phyloP scores from a whole-genome alignment of 73 alveolate genomes.

The Urostyla sp. region DNA sequence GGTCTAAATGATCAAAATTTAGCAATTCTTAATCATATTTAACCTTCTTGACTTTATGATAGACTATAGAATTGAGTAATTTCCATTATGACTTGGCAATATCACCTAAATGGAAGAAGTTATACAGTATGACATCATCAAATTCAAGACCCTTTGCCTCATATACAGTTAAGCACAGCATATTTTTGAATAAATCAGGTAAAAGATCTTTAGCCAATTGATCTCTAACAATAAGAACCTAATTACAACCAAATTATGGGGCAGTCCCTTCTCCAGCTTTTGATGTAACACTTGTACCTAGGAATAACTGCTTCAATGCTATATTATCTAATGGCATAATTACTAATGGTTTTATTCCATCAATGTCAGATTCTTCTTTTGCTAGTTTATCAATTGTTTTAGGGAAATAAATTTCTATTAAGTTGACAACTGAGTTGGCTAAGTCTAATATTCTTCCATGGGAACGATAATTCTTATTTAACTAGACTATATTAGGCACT shows the following conservation, averaged over 20 bases:
- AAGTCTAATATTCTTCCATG: slow-evolving; percentile 82
- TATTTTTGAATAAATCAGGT: slow-evolving; percentile 78
- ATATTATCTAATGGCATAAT: slow-evolving; percentile 48
- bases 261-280: slow-evolving; percentile 12
- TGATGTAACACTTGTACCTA: slow-evolving; percentile 27
- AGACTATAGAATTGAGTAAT: slow-evolving; percentile 54
- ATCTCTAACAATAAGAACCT: slow-evolving; percentile 86
- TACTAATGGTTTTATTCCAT: slow-evolving; percentile 84
- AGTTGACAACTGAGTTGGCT: slow-evolving; percentile 79
- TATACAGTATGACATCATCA: slow-evolving; percentile 89
- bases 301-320: slow-evolving; percentile 8
- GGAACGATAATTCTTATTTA: slow-evolving; percentile 81
- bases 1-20: slow-evolving; percentile 60
- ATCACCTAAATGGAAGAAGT: slow-evolving; percentile 80
- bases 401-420: slow-evolving; percentile 86
- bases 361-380: slow-evolving; percentile 76
- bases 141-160: slow-evolving; percentile 96
- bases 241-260: slow-evolving; percentile 84
- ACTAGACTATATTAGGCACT: slow-evolving; percentile 59
- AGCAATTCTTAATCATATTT: slow-evolving; percentile 33
- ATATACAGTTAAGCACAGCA: slow-evolving; percentile 85
- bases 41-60: background rate
- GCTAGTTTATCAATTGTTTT: slow-evolving; percentile 78
- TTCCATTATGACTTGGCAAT: slow-evolving; percentile 69
- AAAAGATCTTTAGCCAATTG: slow-evolving; percentile 76